Evolutionary conservation across 768 basidiomycete genomes (phyloP), one percentile per base, ranked within the genome.

Genomic region (Clitopilus passeckerianus): DNA sequence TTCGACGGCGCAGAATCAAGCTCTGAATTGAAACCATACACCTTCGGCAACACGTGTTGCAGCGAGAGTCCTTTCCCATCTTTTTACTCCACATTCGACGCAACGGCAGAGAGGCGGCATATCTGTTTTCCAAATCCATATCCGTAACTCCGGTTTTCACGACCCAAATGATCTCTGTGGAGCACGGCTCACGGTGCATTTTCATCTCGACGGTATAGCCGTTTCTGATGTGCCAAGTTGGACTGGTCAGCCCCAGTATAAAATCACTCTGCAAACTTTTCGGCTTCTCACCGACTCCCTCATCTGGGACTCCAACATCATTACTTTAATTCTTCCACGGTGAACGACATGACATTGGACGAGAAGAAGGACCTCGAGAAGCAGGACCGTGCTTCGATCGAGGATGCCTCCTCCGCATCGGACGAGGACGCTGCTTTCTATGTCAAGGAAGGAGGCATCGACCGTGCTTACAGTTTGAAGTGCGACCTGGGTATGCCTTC

Each of bases 401-500:
- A 50, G 18, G 46, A 50, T 18, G 3, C 46, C 46, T 50, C 46
- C 20, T 50, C 46, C 22, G 6, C 46, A 50, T 50, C 46, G 18
- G 46, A 50, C 5, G 46, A 50, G 20, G 46, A 23, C 1, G 46
- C n/a, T 50, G 20, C 46, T 50, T 50, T 50, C 46, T 50, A 50
- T 18, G 22, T 50, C 46, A 50, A 50, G 22, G 46, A 50, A 50
- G 46, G 46, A 22, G 65, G 65, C 24, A 58, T 65, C 22, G 61
- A 63, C 44, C 64, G 59, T 34, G 56, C 60, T 5, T 67, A 68
- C 53, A 61, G 59, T 27, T 54, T 63, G 37, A 68, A 68, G 61
- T 68, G 67, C 35, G 60, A 68, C 30, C 58, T 68, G 5, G 59
- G 67, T 68, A 57, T 7, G 67, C 62, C n/a, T 5, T 35, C 18